Evolutionary conservation across 1,139 yeast genomes (phyloP).

Genomic region (Yamadazyma conglobata): DNA sequence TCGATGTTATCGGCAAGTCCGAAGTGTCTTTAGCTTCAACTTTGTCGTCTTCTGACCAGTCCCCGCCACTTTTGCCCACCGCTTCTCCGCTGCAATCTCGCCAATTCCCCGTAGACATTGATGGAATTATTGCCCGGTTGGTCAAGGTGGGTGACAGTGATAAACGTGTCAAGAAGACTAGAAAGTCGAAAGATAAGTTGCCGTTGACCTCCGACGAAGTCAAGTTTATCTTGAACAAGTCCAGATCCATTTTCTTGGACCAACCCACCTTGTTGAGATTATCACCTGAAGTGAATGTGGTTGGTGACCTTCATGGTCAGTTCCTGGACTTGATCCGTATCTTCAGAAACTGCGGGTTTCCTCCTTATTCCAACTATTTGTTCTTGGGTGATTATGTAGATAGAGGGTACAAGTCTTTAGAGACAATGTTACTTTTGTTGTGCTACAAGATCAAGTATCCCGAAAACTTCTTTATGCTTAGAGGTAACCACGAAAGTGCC

Average conservation of each 20-base stretch:
- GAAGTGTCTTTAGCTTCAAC: constrained; percentile 6
- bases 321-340: constrained; percentile 72
- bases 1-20: constrained; percentile 7
- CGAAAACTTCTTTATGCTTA: constrained; percentile 74
- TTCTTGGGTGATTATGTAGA: constrained; percentile 87
- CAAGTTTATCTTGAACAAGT: constrained; percentile 60
- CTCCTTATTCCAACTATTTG: constrained; percentile 73
- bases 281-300: constrained; percentile 82
- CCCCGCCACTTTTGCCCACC: constrained; percentile 7
- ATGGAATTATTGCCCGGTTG: constrained; percentile 52
- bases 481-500: constrained; percentile 88
- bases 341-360: constrained; percentile 74
- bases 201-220: constrained; percentile 52
- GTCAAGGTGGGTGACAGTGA: constrained; percentile 40
- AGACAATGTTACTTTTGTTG: constrained; percentile 66
- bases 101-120: constrained; percentile 42
- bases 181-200: constrained; percentile 38
- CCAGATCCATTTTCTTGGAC: constrained; percentile 64
- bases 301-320: constrained; percentile 88
- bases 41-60: constrained; percentile 7
- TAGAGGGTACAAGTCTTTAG: constrained; percentile 79
- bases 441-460: constrained; percentile 81
- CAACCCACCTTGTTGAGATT: constrained; percentile 77
- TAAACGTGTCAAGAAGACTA: constrained; percentile 20
- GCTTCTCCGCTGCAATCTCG: not conserved